Evolutionary conservation across 169 alveolate species (phyloP), one percentile per base, ranked within the genome.

Genomic region (Cryptosporidium meleagridis): DNA sequence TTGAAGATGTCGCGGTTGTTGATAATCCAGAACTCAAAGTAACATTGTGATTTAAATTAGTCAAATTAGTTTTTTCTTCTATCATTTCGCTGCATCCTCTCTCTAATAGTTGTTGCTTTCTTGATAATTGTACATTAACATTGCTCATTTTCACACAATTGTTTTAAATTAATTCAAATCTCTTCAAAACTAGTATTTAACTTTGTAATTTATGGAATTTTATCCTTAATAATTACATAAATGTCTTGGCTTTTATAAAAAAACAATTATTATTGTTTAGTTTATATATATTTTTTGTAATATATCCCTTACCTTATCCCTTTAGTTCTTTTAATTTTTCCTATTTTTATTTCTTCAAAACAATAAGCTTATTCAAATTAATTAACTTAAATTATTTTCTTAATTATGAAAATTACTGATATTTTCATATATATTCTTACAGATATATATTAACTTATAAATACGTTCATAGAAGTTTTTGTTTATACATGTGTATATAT

Each of bases 1-100:
- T 62, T 16, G 89, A 80, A 44, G 89, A 80, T 31, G 89, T 62
- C 58, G 86, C 86, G 8, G 89, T 80, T 62, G 89, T 80, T 16
- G 89, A 80, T 45, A 80, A 12, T 3, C 89, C 89, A 8, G 89
- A 80, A 16, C 86, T 73, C 52, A 73, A 55, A 33, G 86, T 73
- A 16, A 73, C 52, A 59, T 73, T 73, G 35, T 73, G 86, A 73
- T 58, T 73, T 41, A 80, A 48, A 65, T 65, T 65, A 18, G 71
- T 65, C 18, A 65, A 35, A 45, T 44, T 67, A 9, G 48, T 80
- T 41, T 80, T 80, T 29, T 65, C 75, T 21, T 67, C 89, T 21
- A 62, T 39, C 33, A 80, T 80, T 37, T 65, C 89, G 37, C 26
- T 80, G 68, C 75, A 80, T 23, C 65, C 65, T 41, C 26, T 59